phyloP scores from a whole-genome alignment of 257 asterid genomes.

The Mitragyna speciosa region DNA sequence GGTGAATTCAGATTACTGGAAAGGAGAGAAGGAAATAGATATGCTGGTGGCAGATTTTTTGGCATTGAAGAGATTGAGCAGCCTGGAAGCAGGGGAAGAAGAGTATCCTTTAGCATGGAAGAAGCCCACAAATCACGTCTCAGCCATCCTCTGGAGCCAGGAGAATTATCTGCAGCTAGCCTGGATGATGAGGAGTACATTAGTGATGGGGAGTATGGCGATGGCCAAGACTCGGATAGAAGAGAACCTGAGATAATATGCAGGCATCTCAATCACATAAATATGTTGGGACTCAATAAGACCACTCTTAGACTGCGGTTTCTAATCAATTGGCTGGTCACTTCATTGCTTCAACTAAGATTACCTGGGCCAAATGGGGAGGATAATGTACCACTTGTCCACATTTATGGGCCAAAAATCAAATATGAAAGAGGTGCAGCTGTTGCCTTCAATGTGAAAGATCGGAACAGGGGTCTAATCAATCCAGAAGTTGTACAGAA shows the following conservation, averaged over 20 bases:
- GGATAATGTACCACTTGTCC: conserved; percentile 60
- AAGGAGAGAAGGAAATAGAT: conserved; percentile 82
- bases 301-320: conserved; percentile 83
- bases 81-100: conserved; percentile 70
- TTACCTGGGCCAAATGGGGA: conserved; percentile 50
- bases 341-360: conserved; percentile 81
- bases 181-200: conserved; percentile 72
- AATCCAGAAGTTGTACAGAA: conserved; percentile 85
- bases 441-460: conserved; percentile 83
- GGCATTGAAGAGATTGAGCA: conserved; percentile 88
- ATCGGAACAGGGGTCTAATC: conserved; percentile 67
- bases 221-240: conserved; percentile 77
- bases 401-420: conserved; percentile 92
- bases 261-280: conserved; percentile 87
- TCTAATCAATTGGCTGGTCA: conserved; percentile 88
- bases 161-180: conserved; percentile 55
- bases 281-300: conserved; percentile 86
- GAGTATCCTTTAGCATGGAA: conserved; percentile 86
- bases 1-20: conserved; percentile 89
- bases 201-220: conserved; percentile 67
- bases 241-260: conserved; percentile 82
- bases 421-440: conserved; percentile 96
- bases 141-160: conserved; percentile 59
- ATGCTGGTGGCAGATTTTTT: conserved; percentile 73
- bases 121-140: conserved; percentile 47